These are phyloP conservation scores for Austroboletus rostrupii DNA, from an alignment of 1,284 basidiomycete genomes.

Conservation along the genomic window DNA sequence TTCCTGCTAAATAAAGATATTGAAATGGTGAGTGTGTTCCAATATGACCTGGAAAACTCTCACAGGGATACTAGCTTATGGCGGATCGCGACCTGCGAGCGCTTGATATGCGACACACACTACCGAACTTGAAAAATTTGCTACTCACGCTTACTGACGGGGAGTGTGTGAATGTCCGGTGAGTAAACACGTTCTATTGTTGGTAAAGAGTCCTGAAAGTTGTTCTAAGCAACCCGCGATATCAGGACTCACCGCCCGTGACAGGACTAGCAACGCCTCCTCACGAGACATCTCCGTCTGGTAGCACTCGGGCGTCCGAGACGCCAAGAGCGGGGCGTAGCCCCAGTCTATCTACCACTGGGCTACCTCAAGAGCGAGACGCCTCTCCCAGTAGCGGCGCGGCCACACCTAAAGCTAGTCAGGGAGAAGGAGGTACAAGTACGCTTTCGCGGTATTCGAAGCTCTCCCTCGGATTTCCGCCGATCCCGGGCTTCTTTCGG, in stretches of 20 bases:
- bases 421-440: conserved; percentile 21
- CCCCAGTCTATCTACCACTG: conserved; percentile 24
- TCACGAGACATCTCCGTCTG: conserved; percentile 13
- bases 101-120: conserved; percentile 90
- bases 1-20: conserved; percentile 97
- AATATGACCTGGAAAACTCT: conserved; percentile 6
- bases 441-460: conserved; percentile 37
- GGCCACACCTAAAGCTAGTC: conserved; percentile 47
- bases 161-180: conserved; percentile 48
- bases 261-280: conserved; percentile 27
- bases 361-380: conserved; percentile 29
- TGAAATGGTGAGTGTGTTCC: conserved; percentile 66
- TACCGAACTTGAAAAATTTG: conserved; percentile 94
- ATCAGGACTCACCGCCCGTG: conserved; percentile 24
- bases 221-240: conserved; percentile 17
- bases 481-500: conserved; percentile 62
- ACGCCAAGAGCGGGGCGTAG: conserved; percentile 34
- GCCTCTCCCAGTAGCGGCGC: conserved; percentile 49
- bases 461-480: conserved; percentile 54
- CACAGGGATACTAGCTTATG: conserved; percentile 67
- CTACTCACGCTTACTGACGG: conserved; percentile 80
- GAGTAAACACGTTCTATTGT: conserved; percentile 22
- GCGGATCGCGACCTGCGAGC: conserved; percentile 81
- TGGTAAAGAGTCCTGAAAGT: conserved; percentile 15
- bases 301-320: conserved; percentile 22